phyloP scores from a whole-genome alignment of 176 grass and related monocot genomes.

The Echinochloa phyllopogon region DNA sequence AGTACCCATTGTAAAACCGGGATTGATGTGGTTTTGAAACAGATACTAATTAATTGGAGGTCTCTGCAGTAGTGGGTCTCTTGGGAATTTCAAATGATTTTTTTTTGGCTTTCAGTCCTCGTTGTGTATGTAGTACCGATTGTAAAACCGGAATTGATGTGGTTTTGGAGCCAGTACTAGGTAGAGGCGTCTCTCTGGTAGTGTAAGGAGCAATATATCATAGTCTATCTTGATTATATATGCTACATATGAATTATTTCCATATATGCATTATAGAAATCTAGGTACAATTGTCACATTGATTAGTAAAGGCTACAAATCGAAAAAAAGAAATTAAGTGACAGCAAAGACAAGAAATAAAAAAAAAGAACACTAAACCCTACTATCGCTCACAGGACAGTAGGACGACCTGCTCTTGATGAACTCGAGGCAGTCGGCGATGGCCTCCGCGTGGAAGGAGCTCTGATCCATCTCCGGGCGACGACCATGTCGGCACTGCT shows the following conservation, averaged over 20 bases:
- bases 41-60: no score
- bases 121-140: no score
- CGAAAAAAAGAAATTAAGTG: neutral
- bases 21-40: no score
- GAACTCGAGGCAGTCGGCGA: constrained; percentile 70
- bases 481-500: neutral
- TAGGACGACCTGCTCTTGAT: constrained; percentile 57
- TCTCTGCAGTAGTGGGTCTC: no score
- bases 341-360: neutral
- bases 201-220: neutral
- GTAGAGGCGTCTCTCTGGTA: no score
- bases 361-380: neutral
- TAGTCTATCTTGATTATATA: neutral
- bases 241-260: neutral
- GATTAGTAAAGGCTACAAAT: neutral
- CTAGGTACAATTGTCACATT: neutral
- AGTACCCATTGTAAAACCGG: no score
- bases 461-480: constrained; percentile 33
- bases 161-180: no score
- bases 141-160: no score
- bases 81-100: no score
- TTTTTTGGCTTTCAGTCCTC: no score
- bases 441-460: constrained; percentile 60
- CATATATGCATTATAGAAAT: constrained; percentile 18
- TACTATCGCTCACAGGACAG: constrained; percentile 26